A percentile compares a stretch with the other conserved stretches of the same genome.
These are phyloP conservation scores for Pelargonium myrrhifolium DNA, from an alignment of 441 rosid genomes.

Conservation along the genomic window DNA sequence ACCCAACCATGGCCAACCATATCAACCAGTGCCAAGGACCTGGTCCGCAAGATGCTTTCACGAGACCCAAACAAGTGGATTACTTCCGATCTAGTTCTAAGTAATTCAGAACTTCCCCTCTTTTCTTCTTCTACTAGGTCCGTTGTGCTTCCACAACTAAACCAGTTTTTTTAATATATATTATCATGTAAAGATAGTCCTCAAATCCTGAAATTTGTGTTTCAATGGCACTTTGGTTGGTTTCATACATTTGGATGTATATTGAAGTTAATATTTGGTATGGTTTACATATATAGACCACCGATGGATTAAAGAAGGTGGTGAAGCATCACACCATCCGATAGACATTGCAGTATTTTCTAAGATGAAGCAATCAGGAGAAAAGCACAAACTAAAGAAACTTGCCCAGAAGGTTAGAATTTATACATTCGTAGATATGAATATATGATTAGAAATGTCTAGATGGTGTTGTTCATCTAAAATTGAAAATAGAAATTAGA, in stretches of 20 bases:
- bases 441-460: neutral
- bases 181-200: neutral
- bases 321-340: neutral
- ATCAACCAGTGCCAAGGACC: conserved; percentile 62
- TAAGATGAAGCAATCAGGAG: neutral
- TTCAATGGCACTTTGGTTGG: too few relatives aligned
- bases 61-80: conserved; percentile 53
- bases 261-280: neutral
- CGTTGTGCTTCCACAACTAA: too few relatives aligned
- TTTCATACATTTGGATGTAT: neutral
- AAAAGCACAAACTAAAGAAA: neutral
- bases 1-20: conserved; percentile 62
- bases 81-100: conserved; percentile 57
- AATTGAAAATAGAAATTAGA: too few relatives aligned
- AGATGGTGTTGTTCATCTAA: neutral
- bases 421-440: too few relatives aligned
- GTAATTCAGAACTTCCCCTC: too few relatives aligned
- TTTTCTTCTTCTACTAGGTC: too few relatives aligned
- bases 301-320: neutral
- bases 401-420: neutral
- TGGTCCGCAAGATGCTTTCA: conserved; percentile 55
- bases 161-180: too few relatives aligned
- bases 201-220: too few relatives aligned
- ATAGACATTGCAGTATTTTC: neutral
- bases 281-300: neutral